Percentiles rank a stretch among this genome's conserved stretches.
These are phyloP conservation scores for Diutina siamensis DNA, from an alignment of 1,139 yeast genomes.

Conservation along the genomic window DNA sequence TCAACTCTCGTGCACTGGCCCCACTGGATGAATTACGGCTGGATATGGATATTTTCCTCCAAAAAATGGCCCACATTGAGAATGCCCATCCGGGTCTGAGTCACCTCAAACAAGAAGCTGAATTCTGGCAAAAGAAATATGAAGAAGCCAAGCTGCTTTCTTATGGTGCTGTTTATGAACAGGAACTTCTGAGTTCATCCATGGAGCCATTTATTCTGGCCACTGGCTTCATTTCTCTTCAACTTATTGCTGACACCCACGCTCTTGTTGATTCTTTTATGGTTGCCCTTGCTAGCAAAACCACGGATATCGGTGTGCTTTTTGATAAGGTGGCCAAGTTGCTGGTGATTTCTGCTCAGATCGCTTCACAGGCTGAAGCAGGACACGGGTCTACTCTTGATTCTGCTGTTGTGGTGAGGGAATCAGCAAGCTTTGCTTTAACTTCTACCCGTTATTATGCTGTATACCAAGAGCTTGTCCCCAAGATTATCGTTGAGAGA, in stretches of 20 bases:
- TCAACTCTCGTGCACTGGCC: not conserved
- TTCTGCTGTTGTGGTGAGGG: slow-evolving; percentile 38
- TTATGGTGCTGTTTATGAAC: not conserved
- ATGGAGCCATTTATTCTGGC: not conserved
- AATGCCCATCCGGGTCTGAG: not conserved
- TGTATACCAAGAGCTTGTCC: slow-evolving; percentile 50
- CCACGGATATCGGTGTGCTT: slow-evolving; percentile 19
- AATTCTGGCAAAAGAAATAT: slow-evolving; percentile 4
- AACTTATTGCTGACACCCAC: slow-evolving; percentile 5
- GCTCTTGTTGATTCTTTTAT: slow-evolving; percentile 36
- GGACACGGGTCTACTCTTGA: slow-evolving; percentile 15
- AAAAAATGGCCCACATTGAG: not conserved
- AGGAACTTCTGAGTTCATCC: not conserved
- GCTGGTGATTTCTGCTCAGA: slow-evolving; percentile 37
- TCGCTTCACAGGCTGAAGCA: slow-evolving; percentile 34
- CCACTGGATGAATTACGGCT: too few species aligned
- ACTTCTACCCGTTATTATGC: slow-evolving; percentile 74
- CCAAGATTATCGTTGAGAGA: slow-evolving; percentile 63
- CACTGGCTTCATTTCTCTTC: not conserved
- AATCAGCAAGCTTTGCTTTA: slow-evolving; percentile 64
- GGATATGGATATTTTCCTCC: slow-evolving; percentile 1
- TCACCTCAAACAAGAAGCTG: not conserved
- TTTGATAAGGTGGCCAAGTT: slow-evolving; percentile 47
- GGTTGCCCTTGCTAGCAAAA: slow-evolving; percentile 19
- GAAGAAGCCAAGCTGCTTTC: not conserved